Conservation (phyloP, 2,329 filamentous ascomycete genomes). For the Beauveria sp. region DNA sequence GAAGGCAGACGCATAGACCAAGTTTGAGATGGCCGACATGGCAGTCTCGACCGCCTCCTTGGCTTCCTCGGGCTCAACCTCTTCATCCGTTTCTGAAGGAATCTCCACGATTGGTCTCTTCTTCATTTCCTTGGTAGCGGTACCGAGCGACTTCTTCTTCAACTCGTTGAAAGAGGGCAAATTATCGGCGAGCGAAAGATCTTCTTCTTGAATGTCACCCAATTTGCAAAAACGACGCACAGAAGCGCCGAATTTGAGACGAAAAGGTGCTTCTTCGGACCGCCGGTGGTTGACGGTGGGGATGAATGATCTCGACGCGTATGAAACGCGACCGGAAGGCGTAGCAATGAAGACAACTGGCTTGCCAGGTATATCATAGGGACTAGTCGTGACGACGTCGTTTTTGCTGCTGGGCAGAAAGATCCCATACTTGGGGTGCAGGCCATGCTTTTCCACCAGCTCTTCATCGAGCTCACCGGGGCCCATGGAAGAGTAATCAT, state of each 20-base stretch:
- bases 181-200: slow-evolving; percentile 27
- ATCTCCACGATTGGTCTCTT: slow-evolving; percentile 22
- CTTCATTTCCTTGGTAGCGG: slow-evolving; percentile 26
- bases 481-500: slow-evolving; percentile 41
- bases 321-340: slow-evolving; percentile 38
- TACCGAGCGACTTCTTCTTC: slow-evolving; percentile 28
- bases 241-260: slow-evolving; percentile 26
- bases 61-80: slow-evolving; percentile 14
- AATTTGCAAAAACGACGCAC: slow-evolving; percentile 32
- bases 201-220: slow-evolving; percentile 24
- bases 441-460: slow-evolving; percentile 37
- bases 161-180: slow-evolving; percentile 26
- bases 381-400: slow-evolving; percentile 31
- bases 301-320: slow-evolving; percentile 39
- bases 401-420: slow-evolving; percentile 42
- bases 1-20: slow-evolving; percentile 17
- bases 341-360: slow-evolving; percentile 43
- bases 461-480: slow-evolving; percentile 45
- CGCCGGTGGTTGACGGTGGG: slow-evolving; percentile 27
- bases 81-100: slow-evolving; percentile 20
- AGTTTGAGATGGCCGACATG: slow-evolving; percentile 12
- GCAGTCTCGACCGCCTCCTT: slow-evolving; percentile 6
- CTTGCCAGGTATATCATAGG: slow-evolving; percentile 36
- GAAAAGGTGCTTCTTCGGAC: slow-evolving; percentile 25
- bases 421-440: slow-evolving; percentile 48